These are phyloP conservation scores for Cutaneotrichosporon mucoides DNA, from an alignment of 1,284 basidiomycete genomes.

Conservation along the genomic window DNA sequence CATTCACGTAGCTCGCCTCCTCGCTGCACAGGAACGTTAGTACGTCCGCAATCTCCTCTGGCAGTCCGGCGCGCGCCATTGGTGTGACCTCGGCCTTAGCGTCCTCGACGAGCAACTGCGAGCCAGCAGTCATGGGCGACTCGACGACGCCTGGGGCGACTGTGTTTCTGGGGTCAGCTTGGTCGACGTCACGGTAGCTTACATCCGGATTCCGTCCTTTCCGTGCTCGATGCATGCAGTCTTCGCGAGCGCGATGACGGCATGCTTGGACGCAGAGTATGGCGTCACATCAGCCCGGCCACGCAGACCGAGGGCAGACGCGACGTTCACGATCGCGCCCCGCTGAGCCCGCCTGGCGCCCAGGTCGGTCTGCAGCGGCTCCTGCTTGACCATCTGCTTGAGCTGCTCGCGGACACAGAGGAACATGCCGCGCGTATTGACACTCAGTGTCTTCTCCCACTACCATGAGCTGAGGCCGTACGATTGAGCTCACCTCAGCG, in stretches of 20 bases:
- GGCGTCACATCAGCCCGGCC: not conserved
- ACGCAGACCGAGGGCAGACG: not conserved
- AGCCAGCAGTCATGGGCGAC: conserved; percentile 3
- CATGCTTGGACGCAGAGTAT: conserved; percentile 17
- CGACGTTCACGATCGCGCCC: conserved; percentile 23
- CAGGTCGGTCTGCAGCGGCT: not conserved
- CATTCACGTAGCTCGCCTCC: conserved; percentile 34
- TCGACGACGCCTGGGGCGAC: conserved; percentile 14
- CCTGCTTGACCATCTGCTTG: conserved; percentile 21
- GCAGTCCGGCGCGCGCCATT: conserved; percentile 26
- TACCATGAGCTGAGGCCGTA: conserved; percentile 5
- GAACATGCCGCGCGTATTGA: conserved; percentile 27
- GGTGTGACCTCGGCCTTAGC: conserved; percentile 19
- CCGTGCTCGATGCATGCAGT: conserved; percentile 14
- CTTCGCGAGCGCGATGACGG: conserved; percentile 14
- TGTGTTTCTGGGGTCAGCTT: conserved; percentile 6
- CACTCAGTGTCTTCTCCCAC: conserved; percentile 30
- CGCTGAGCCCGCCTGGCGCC: conserved; percentile 7
- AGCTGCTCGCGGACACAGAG: conserved; percentile 21
- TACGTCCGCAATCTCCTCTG: conserved; percentile 36
- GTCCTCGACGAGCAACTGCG: conserved; percentile 5
- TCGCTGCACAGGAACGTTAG: conserved; percentile 30
- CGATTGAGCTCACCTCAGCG: not conserved
- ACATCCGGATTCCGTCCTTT: conserved; percentile 9
- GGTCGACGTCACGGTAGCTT: too few relatives aligned